Base-by-base conservation (phyloP, 2,329 filamentous ascomycete species). In the Pezizomycotina sp. region DNA sequence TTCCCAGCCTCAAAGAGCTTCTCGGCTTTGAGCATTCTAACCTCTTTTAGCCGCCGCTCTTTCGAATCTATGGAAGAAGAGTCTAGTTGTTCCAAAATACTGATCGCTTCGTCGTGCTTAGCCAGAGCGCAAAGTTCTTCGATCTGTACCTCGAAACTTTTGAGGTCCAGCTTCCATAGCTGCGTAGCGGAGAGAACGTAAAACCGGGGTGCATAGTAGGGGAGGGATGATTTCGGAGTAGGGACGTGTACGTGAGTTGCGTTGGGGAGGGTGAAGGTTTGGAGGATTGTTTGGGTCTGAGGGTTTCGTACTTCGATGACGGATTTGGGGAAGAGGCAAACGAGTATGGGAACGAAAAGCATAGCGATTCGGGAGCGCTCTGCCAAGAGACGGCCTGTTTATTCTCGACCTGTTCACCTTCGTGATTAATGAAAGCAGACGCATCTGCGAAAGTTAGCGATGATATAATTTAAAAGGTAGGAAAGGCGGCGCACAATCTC, bases 141-240 rank as follows among this genome's bases (percentile, higher is more conserved):
- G 14, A 95, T 72, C 54, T 98, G 89, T 2, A 74, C 73, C 55
- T 92, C 81, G 53, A 98, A 98, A 47, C 84, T 78, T 23, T 84
- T 73, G 3, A 86, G 79, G 46, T 75, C 80, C 89, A 98, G 95
- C 50, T 89, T 77, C 89, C 89, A 98, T 23, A 98, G 79, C 21
- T 69, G 77, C 27, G 89, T 69, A 37, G 95, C 89, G 53, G 86
- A 93, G 13, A 77, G 77, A 33, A 95, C 83, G 41, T 95, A 69
- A 50, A 98, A 98, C 0, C 84, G 86, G 55, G 98, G 98, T 3
- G 81, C 89, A 1, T 83, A 84, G 59, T 98, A 89, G 0, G 86
- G 81, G n/a, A 98, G 63, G 52, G 86, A 92, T 46, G 86, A 77
- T 13, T 82, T 92, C 0, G 86, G 84, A 31, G 91, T 83, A 0